Percentiles rank a stretch among this genome's conserved stretches.
These are phyloP conservation scores for Cystobasidiaceae sp. DNA, from an alignment of 1,284 basidiomycete species.

Conservation along the genomic window DNA sequence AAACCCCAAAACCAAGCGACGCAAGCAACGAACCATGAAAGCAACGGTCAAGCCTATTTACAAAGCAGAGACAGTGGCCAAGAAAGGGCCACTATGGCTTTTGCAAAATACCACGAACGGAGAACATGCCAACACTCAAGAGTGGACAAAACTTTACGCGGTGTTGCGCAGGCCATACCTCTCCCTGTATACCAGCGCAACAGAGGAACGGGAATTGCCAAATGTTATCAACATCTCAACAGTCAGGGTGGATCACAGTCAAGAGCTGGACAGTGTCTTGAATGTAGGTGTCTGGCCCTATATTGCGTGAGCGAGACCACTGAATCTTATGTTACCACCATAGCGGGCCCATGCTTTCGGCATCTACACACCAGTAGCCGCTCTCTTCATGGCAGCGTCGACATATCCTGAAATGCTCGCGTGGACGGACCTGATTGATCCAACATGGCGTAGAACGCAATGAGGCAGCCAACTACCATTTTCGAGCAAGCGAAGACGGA, in stretches of 20 bases:
- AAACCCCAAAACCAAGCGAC: not conserved
- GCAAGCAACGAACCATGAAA: constrained; percentile 8
- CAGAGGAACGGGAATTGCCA: constrained; percentile 70
- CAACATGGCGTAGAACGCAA: constrained; percentile 12
- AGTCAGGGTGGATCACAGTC: constrained; percentile 78
- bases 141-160: constrained; percentile 80
- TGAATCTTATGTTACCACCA: too few species aligned
- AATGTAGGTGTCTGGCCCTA: too few species aligned
- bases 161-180: constrained; percentile 87
- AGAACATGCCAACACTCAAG: constrained; percentile 54
- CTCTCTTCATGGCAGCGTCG: constrained; percentile 17
- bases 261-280: too few species aligned
- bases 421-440: constrained; percentile 26
- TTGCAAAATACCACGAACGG: constrained; percentile 55
- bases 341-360: constrained; percentile 41
- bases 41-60: not conserved
- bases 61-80: constrained; percentile 61
- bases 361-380: constrained; percentile 37
- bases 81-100: constrained; percentile 74
- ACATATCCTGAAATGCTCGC: constrained; percentile 23
- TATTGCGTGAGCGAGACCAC: too few species aligned
- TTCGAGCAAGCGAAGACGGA: too few species aligned
- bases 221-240: constrained; percentile 76
- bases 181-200: constrained; percentile 72
- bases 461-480: not conserved